These are phyloP conservation scores for Claviceps citrina DNA, from an alignment of 2,329 filamentous ascomycete genomes.

Conservation along the genomic window DNA sequence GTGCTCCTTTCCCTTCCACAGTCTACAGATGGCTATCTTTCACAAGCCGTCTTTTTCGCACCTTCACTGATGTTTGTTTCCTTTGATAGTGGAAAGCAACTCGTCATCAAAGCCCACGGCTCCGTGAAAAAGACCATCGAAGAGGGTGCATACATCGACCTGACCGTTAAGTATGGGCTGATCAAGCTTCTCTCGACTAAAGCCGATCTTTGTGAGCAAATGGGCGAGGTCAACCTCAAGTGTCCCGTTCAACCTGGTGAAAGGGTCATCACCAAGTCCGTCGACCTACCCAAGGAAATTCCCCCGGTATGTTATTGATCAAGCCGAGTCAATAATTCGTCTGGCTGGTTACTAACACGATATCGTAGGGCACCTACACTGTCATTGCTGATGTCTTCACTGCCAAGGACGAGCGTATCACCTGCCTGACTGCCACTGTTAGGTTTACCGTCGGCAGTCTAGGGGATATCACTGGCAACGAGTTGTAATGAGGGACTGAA, in stretches of 20 bases:
- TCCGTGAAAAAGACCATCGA: conserved; percentile 57
- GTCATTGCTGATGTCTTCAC: conserved; percentile 77
- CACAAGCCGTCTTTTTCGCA: not conserved
- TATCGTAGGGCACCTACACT: conserved; percentile 64
- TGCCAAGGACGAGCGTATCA: conserved; percentile 57
- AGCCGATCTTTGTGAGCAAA: conserved; percentile 77
- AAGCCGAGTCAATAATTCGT: not conserved
- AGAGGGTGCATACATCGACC: conserved; percentile 62
- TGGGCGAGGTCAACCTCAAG: conserved; percentile 71
- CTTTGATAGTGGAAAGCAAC: conserved; percentile 50
- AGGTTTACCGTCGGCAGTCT: conserved; percentile 33
- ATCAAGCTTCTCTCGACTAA: conserved; percentile 74
- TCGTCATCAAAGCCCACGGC: conserved; percentile 67
- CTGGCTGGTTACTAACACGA: not conserved
- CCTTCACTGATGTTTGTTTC: conserved; percentile 13
- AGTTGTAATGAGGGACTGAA: conserved; percentile 21
- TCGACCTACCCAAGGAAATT: conserved; percentile 73
- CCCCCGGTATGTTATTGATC: conserved; percentile 53
- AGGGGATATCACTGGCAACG: conserved; percentile 22
- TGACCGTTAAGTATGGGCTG: conserved; percentile 86
- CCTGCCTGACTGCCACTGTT: conserved; percentile 68
- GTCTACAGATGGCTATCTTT: not conserved
- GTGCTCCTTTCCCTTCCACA: not conserved
- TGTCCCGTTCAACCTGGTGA: conserved; percentile 77
- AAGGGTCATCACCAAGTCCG: conserved; percentile 59